These are phyloP conservation scores for Vinca major DNA, from an alignment of 305 asterid genomes.

Conservation along the genomic window DNA sequence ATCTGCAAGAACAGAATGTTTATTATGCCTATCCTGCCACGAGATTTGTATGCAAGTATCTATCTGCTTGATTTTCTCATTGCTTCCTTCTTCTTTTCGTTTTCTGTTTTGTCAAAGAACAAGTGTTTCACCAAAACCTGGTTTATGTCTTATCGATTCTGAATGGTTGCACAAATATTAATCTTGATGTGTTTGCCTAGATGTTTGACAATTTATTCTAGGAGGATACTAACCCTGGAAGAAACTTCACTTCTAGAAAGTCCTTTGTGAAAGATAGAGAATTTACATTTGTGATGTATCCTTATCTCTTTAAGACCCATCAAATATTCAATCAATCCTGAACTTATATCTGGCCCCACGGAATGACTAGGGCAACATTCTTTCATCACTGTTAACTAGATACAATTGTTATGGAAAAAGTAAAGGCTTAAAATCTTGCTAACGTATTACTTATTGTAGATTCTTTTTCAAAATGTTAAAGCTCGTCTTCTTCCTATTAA, in stretches of 20 bases:
- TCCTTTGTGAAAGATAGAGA: neutral
- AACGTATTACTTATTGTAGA: neutral
- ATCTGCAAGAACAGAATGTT: neutral
- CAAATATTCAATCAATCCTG: neutral
- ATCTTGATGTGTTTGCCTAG: neutral
- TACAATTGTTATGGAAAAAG: neutral
- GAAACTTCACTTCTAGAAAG: neutral
- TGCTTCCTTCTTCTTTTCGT: constrained; percentile 8
- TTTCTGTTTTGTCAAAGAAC: neutral
- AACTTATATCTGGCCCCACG: neutral
- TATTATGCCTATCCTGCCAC: neutral
- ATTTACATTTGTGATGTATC: neutral
- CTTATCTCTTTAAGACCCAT: neutral
- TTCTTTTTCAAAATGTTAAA: neutral
- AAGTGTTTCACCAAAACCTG: neutral
- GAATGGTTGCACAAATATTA: neutral
- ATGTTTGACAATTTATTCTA: neutral
- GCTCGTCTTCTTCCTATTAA: neutral
- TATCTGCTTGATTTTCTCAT: neutral
- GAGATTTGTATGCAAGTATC: neutral
- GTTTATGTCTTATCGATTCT: neutral
- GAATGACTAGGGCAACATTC: neutral
- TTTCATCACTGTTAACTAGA: neutral
- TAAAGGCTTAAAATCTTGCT: neutral
- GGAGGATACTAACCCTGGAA: neutral